Evolutionary conservation across 2,329 filamentous ascomycete species (phyloP), one percentile per base, ranked within the genome.

Genomic region (Diplodia corticola): DNA sequence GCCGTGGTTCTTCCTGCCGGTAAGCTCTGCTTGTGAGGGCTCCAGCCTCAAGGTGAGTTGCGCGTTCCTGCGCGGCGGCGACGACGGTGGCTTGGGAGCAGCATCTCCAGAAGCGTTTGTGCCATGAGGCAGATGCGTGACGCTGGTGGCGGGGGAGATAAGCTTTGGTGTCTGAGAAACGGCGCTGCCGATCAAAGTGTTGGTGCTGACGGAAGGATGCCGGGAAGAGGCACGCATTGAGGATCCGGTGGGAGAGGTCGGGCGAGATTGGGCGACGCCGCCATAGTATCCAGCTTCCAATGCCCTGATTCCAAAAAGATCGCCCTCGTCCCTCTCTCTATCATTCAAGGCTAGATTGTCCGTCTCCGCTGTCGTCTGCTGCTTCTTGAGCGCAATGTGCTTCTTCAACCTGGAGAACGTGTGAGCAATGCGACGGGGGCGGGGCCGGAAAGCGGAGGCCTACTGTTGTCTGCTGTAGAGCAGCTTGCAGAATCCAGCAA

Each of bases 201-300:
- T 75, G 28, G 74, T 76, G 71, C 74, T 66, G 72, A 76, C 73
- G 35, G 71, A 69, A 35, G 73, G 72, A 33, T 69, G 69, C 24
- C 70, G 33, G 44, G 51, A 71, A 22, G 68, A 67, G 24, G 69
- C 66, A 10, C 24, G 44, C 40, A 60, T 60, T 10, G 55, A 60
- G 30, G 76, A 78, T 68, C 72, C 72, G 17, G 75, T 72, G 71
- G 74, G 73, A 67, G 77, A 78, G 12, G 71, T 73, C 24, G 77
- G 77, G 50, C 76, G 75, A 26, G 77, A 79, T 63, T 79, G 77
- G 28, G 75, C 73, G 12, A 79, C 75, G 59, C 77, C 77, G 54
- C 75, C 77, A 59, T 73, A 78, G 70, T 77, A 79, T n/a, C 77
- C 77, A 44, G 77, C 76, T 69, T 79, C 77, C 37, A 79, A 76